Evolutionary conservation across 2,329 filamentous ascomycete genomes (phyloP).

Genomic region (Rhynchosporium secalis): DNA sequence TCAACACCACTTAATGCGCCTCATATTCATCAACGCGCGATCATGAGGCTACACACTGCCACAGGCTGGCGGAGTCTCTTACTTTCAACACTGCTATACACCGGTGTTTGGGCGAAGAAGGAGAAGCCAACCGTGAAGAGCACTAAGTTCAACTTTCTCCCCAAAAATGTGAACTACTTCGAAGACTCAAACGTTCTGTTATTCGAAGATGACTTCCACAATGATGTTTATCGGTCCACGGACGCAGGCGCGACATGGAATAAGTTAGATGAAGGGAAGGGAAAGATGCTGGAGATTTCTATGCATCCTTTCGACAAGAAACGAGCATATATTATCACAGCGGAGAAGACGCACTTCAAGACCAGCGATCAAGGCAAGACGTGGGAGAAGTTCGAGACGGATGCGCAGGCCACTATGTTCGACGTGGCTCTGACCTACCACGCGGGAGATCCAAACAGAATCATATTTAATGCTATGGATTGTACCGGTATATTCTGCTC

Average conservation of each 20-base stretch:
- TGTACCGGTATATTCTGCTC: constrained; percentile 65
- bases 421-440: constrained; percentile 71
- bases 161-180: constrained; percentile 80
- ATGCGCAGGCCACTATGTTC: constrained; percentile 56
- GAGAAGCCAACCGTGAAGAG: constrained; percentile 61
- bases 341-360: constrained; percentile 71
- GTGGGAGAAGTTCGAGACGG: constrained; percentile 74
- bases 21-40: constrained; percentile 31
- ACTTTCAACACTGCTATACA: constrained; percentile 34
- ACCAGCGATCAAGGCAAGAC: constrained; percentile 80
- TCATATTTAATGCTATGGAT: constrained; percentile 78
- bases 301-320: constrained; percentile 78
- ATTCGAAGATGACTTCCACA: constrained; percentile 64
- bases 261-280: constrained; percentile 60
- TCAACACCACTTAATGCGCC: constrained; percentile 38
- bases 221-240: constrained; percentile 72
- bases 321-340: constrained; percentile 78
- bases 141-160: constrained; percentile 65
- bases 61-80: constrained; percentile 38
- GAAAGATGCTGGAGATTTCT: constrained; percentile 61
- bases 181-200: constrained; percentile 82
- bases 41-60: constrained; percentile 39
- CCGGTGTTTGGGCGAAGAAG: constrained; percentile 37
- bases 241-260: constrained; percentile 82
- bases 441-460: constrained; percentile 76